Conservation (phyloP, 768 basidiomycete genomes). For the Russula ochroleuca region DNA sequence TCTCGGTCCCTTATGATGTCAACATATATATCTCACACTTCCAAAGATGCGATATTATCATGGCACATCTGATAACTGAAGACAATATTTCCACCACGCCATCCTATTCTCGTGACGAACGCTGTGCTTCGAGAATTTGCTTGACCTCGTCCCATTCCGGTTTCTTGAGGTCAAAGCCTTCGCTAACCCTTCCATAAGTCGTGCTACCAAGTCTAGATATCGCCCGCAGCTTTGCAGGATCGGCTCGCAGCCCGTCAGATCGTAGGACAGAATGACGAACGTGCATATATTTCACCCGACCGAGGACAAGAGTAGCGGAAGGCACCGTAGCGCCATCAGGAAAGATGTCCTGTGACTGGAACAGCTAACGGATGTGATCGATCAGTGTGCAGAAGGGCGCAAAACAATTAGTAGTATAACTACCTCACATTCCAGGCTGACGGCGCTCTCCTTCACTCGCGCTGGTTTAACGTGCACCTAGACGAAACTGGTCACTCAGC, state of each 20-base stretch:
- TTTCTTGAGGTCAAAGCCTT: slow-evolving; percentile 46
- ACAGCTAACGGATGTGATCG: slow-evolving; percentile 40
- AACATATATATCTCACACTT: slow-evolving; percentile 9
- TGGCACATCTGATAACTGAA: slow-evolving; percentile 19
- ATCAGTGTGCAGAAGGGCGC: slow-evolving; percentile 20
- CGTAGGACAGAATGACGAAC: slow-evolving; percentile 47
- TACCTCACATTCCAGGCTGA: slow-evolving; percentile 61
- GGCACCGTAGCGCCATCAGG: slow-evolving; percentile 37
- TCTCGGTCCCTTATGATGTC: slow-evolving; percentile 17
- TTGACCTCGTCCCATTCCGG: slow-evolving; percentile 41
- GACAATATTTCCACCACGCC: background rate
- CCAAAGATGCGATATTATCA: slow-evolving; percentile 21
- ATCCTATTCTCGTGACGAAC: slow-evolving; percentile 9
- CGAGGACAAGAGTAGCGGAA: slow-evolving; percentile 47
- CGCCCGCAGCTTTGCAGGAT: slow-evolving; percentile 46
- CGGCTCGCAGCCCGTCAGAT: slow-evolving; percentile 41
- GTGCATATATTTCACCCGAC: slow-evolving; percentile 52
- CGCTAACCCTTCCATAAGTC: slow-evolving; percentile 46
- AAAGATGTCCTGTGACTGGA: slow-evolving; percentile 47
- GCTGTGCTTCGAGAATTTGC: slow-evolving; percentile 28
- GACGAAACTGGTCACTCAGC: slow-evolving; percentile 12
- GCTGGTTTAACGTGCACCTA: slow-evolving; percentile 49
- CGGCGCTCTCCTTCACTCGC: slow-evolving; percentile 53
- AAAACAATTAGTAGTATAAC: slow-evolving; percentile 6
- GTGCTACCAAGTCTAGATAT: slow-evolving; percentile 54